Conservation (phyloP, 2,329 filamentous ascomycete genomes). For the Ophiosphaerella herpotricha region DNA sequence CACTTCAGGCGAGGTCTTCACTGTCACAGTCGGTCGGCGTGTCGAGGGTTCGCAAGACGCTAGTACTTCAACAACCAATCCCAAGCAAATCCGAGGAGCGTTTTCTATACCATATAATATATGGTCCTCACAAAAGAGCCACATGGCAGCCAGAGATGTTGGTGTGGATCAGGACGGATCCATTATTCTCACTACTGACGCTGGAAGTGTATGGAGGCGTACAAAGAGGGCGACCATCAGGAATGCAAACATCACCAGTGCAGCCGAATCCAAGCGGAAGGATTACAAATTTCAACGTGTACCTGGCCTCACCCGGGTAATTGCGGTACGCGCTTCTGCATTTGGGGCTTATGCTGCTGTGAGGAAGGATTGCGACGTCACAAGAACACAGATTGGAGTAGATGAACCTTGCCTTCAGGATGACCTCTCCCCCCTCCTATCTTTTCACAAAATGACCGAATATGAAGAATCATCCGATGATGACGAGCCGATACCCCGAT, state of each 20-base stretch:
- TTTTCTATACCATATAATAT: constrained; percentile 78
- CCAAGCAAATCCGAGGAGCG: constrained; percentile 83
- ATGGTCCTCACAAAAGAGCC: constrained; percentile 86
- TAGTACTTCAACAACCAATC: constrained; percentile 84
- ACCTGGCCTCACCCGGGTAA: constrained; percentile 82
- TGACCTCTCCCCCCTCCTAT: constrained; percentile 71
- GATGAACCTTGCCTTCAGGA: constrained; percentile 72
- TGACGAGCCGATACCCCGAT: constrained; percentile 52
- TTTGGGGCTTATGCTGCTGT: constrained; percentile 90
- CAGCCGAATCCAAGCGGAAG: constrained; percentile 68
- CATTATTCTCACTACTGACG: constrained; percentile 90
- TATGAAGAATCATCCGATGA: constrained; percentile 50
- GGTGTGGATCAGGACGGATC: constrained; percentile 90
- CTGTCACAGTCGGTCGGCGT: constrained; percentile 74
- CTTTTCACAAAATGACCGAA: constrained; percentile 63
- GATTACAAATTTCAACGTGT: constrained; percentile 96
- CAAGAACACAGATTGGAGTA: constrained; percentile 71
- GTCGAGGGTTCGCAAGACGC: constrained; percentile 62
- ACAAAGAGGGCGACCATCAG: constrained; percentile 83
- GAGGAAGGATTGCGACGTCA: constrained; percentile 81
- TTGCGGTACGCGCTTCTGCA: constrained; percentile 81
- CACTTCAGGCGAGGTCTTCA: constrained; percentile 83
- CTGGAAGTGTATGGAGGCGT: constrained; percentile 90
- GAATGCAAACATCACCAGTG: constrained; percentile 58
- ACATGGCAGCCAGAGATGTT: constrained; percentile 83